phyloP scores from a whole-genome alignment of 257 asterid species.

The Solanum chmielewskii region DNA sequence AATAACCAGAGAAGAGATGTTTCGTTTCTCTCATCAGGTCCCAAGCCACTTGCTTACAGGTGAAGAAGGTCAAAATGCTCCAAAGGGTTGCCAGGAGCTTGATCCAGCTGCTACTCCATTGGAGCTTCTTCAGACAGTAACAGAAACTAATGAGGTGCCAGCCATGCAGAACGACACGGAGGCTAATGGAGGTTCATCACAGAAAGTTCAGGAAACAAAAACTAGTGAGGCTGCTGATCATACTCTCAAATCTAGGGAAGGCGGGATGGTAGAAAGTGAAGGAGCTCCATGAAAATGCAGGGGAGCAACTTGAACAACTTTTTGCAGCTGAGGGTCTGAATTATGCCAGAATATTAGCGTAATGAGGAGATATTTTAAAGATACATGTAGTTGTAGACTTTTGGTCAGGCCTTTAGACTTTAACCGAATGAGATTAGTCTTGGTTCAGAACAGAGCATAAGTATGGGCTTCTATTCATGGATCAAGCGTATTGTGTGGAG shows the following conservation, averaged over 20 bases:
- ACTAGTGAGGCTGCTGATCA: conserved; percentile 8
- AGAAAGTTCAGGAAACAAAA: conserved; percentile 10
- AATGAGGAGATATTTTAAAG: neutral
- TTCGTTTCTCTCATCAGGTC: conserved; percentile 23
- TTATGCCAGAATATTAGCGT: neutral
- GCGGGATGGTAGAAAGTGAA: conserved; percentile 2
- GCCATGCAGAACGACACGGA: neutral
- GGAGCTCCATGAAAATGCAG: conserved; percentile 1
- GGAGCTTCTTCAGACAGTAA: conserved; percentile 11
- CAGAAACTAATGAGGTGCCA: neutral
- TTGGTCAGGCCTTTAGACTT: neutral
- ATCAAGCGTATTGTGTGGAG: neutral
- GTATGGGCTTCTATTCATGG: neutral
- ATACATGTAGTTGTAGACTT: neutral
- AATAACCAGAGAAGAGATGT: conserved; percentile 23
- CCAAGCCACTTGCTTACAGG: conserved; percentile 19
- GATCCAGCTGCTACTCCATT: conserved; percentile 26
- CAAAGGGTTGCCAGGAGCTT: conserved; percentile 19
- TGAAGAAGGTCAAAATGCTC: conserved; percentile 18
- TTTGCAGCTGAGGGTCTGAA: neutral
- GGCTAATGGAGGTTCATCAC: conserved; percentile 4
- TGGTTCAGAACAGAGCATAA: neutral
- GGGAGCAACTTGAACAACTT: neutral
- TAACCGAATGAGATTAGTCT: neutral
- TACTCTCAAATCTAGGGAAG: conserved; percentile 6